Evolutionary conservation across 345 rosid genomes (phyloP).

Genomic region (Kernera saxatilis): DNA sequence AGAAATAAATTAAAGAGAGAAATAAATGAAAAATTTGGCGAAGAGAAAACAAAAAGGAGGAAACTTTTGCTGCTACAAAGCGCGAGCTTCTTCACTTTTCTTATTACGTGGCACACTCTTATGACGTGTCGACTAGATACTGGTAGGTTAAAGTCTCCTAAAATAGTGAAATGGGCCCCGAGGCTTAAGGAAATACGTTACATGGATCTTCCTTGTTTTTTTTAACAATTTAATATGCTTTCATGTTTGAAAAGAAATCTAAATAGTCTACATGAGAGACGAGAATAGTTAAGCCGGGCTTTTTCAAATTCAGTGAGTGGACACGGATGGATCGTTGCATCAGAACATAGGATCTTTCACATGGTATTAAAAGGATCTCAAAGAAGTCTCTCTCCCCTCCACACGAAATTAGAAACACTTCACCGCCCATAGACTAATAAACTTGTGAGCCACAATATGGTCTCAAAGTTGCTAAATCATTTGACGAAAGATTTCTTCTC

Average conservation of each 20-base stretch:
- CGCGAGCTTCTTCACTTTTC: background rate
- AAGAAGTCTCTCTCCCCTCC: too few species aligned
- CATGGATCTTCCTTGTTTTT: background rate
- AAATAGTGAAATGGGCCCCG: constrained; percentile 17
- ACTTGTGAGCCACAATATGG: constrained; percentile 3
- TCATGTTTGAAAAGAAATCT: background rate
- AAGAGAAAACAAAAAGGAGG: background rate
- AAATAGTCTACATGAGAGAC: background rate
- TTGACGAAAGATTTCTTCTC: constrained; percentile 1
- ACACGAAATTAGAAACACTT: too few species aligned
- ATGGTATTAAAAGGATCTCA: too few species aligned
- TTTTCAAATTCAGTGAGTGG: too few species aligned
- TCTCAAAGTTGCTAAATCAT: background rate
- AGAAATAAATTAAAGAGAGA: background rate
- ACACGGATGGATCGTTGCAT: too few species aligned
- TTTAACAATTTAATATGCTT: background rate
- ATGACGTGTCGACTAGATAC: background rate
- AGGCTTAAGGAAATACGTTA: constrained; percentile 13
- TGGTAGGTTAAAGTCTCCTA: background rate
- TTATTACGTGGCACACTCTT: constrained; percentile 6
- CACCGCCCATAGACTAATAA: too few species aligned
- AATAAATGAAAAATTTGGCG: background rate
- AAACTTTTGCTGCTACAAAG: constrained; percentile 4
- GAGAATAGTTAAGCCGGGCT: too few species aligned
- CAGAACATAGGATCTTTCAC: too few species aligned